phyloP scores from a whole-genome alignment of 148 eudicot genomes.

The Amaranthus palmeri region DNA sequence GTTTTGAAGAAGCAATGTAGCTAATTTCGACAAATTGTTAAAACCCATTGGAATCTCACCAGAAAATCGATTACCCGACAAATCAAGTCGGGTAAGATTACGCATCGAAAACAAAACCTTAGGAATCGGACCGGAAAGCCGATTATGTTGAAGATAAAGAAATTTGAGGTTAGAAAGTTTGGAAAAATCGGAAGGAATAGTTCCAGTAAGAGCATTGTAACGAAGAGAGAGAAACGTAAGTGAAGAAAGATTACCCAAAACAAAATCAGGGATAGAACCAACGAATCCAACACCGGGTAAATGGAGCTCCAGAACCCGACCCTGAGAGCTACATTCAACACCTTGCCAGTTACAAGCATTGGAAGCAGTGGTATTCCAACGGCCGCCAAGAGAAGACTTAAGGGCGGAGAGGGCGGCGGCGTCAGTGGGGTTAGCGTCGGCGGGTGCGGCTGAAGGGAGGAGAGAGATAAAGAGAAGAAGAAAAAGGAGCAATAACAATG shows the following conservation, averaged over 20 bases:
- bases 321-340: conserved; percentile 33
- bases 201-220: conserved; percentile 54
- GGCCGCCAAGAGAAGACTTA: conserved; percentile 52
- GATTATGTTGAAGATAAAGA: conserved; percentile 56
- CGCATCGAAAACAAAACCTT: conserved; percentile 30
- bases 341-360: conserved; percentile 61
- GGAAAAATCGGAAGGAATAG: conserved; percentile 45
- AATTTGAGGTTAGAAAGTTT: conserved; percentile 34
- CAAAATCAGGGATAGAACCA: conserved; percentile 48
- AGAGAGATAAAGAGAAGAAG: conserved; percentile 18
- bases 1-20: conserved; percentile 43
- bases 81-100: conserved; percentile 39
- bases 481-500: conserved; percentile 14
- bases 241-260: conserved; percentile 45
- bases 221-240: conserved; percentile 61
- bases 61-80: conserved; percentile 54
- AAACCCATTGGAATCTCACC: conserved; percentile 47
- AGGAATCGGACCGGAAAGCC: conserved; percentile 53
- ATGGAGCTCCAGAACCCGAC: conserved; percentile 51
- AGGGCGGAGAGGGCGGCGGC: conserved; percentile 50
- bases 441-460: conserved; percentile 6
- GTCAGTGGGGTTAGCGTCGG: conserved; percentile 42
- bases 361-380: conserved; percentile 49
- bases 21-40: conserved; percentile 41
- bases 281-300: conserved; percentile 71